Percentiles rank a stretch among this genome's conserved stretches.
phyloP scores from a whole-genome alignment of 1,139 yeast species.

The Yamadazyma conglobata region DNA sequence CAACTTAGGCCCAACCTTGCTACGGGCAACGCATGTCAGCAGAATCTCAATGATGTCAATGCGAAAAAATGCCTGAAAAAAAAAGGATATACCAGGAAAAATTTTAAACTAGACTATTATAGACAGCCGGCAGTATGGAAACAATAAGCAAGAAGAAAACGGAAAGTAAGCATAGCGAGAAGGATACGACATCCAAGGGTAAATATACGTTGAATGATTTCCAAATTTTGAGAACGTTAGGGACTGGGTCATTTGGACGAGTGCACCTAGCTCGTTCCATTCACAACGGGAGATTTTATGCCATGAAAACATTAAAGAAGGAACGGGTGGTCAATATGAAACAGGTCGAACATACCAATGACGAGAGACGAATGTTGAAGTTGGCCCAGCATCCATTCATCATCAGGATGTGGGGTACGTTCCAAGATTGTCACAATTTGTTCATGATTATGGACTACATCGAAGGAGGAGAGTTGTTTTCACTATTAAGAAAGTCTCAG shows the following conservation, averaged over 20 bases:
- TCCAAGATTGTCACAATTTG: slow-evolving; percentile 52
- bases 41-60: too few species aligned
- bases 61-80: neutral
- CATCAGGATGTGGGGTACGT: slow-evolving; percentile 65
- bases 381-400: slow-evolving; percentile 58
- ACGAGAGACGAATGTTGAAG: slow-evolving; percentile 55
- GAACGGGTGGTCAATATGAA: slow-evolving; percentile 59
- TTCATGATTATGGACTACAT: slow-evolving; percentile 64
- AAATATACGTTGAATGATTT: slow-evolving; percentile 53
- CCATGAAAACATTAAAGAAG: slow-evolving; percentile 57
- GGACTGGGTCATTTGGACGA: slow-evolving; percentile 63
- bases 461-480: slow-evolving; percentile 61
- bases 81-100: too few species aligned
- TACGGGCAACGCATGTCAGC: too few species aligned
- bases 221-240: slow-evolving; percentile 52
- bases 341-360: slow-evolving; percentile 63
- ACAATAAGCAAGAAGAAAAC: too few species aligned
- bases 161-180: slow-evolving; percentile 21
- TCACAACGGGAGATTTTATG: slow-evolving; percentile 58
- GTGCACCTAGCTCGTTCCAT: slow-evolving; percentile 57
- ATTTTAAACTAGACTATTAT: too few species aligned
- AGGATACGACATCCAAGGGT: slow-evolving; percentile 43
- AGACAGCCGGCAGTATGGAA: neutral
- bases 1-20: too few species aligned
- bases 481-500: slow-evolving; percentile 54